These are phyloP conservation scores for Eucalyptus leucophloia DNA, from an alignment of 345 rosid genomes.

Conservation along the genomic window DNA sequence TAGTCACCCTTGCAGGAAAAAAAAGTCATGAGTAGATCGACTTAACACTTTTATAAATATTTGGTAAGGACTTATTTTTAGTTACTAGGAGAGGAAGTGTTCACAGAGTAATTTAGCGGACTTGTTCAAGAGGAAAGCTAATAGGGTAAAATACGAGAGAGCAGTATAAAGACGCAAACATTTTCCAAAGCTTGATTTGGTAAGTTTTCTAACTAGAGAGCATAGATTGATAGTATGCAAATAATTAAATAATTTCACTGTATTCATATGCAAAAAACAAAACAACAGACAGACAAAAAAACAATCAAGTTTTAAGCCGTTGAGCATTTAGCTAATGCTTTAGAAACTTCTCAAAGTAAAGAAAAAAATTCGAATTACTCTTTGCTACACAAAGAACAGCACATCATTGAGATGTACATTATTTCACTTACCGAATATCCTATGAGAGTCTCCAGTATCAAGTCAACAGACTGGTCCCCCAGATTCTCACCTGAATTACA, in stretches of 20 bases:
- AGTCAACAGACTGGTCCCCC: constrained; percentile 64
- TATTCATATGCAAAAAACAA: neutral
- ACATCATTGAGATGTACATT: neutral
- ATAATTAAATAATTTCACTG: neutral
- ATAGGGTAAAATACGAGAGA: neutral
- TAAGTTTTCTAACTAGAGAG: neutral
- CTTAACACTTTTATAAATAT: neutral
- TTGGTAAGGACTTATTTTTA: neutral
- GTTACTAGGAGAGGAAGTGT: neutral
- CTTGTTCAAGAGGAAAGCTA: neutral
- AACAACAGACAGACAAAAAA: neutral
- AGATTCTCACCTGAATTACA: constrained; percentile 42
- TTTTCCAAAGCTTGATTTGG: neutral
- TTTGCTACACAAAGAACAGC: neutral
- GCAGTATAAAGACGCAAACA: neutral
- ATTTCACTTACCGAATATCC: constrained; percentile 30
- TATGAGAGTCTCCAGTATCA: constrained; percentile 59
- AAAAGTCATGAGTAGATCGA: neutral
- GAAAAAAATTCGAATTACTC: neutral
- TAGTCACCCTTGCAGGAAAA: neutral
- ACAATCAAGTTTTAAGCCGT: neutral
- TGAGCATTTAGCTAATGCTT: neutral
- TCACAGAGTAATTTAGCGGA: neutral
- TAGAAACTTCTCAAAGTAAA: neutral
- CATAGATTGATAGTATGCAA: neutral